A percentile compares a stretch with the other conserved stretches of the same genome.
Conservation (phyloP, 1,284 basidiomycete genomes). For the Schizophyllum amplum region DNA sequence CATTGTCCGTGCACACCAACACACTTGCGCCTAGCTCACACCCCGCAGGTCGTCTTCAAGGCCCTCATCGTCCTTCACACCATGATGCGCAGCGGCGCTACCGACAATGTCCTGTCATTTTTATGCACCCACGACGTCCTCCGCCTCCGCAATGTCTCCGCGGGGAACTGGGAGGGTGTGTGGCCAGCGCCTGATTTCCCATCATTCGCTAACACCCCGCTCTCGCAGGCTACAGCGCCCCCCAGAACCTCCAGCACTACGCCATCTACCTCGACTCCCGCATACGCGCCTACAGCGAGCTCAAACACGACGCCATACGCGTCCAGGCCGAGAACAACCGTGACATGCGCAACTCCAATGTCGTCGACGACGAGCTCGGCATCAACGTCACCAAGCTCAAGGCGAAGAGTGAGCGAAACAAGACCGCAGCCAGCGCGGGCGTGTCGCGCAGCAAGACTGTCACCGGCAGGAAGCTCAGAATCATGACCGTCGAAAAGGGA, state of each 20-base stretch:
- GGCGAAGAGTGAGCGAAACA: not conserved
- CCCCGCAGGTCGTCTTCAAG: slow-evolving; percentile 84
- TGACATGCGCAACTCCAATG: slow-evolving; percentile 60
- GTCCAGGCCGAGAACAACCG: slow-evolving; percentile 88
- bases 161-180: slow-evolving; percentile 77
- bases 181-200: slow-evolving; percentile 7
- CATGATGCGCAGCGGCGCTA: slow-evolving; percentile 90
- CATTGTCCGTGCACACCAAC: slow-evolving; percentile 49
- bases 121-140: slow-evolving; percentile 76
- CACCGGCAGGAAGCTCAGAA: slow-evolving; percentile 76
- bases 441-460: slow-evolving; percentile 67
- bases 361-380: slow-evolving; percentile 41
- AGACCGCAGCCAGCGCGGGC: slow-evolving; percentile 19
- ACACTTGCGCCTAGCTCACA: not conserved
- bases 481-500: slow-evolving; percentile 95
- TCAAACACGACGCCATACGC: slow-evolving; percentile 90
- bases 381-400: slow-evolving; percentile 17
- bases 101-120: slow-evolving; percentile 84
- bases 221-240: slow-evolving; percentile 68
- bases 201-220: not conserved
- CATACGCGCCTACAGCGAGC: slow-evolving; percentile 83
- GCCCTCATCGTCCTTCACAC: slow-evolving; percentile 92
- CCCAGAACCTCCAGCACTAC: slow-evolving; percentile 83
- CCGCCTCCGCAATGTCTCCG: slow-evolving; percentile 69
- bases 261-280: slow-evolving; percentile 86